Percentiles rank a stretch among this genome's conserved stretches.
phyloP scores from a whole-genome alignment of 2,329 filamentous ascomycete genomes.

The Neofusicoccum laricinum region DNA sequence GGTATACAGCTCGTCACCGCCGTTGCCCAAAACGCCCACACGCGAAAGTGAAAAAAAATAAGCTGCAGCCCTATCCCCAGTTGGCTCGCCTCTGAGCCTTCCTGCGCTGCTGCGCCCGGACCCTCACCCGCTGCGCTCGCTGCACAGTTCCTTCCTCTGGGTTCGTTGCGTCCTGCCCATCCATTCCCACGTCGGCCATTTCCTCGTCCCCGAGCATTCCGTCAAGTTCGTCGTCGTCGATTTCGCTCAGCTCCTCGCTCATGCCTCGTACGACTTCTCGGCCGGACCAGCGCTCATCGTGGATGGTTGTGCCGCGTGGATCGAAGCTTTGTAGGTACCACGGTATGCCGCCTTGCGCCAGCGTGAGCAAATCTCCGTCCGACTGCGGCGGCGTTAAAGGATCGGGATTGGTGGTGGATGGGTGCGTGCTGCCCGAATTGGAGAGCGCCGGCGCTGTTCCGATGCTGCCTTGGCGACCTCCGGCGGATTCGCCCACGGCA shows the following conservation, averaged over 20 bases:
- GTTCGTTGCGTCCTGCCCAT: slow-evolving; percentile 23
- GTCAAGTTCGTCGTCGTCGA: slow-evolving; percentile 86
- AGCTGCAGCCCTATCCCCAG: not conserved
- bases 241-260: slow-evolving; percentile 85
- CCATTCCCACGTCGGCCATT: slow-evolving; percentile 20
- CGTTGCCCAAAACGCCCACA: not conserved
- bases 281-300: slow-evolving; percentile 69
- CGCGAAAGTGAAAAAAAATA: not conserved
- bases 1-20: slow-evolving; percentile 17
- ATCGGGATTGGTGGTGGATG: slow-evolving; percentile 40
- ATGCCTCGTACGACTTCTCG: slow-evolving; percentile 68
- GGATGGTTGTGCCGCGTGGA: slow-evolving; percentile 73
- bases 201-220: slow-evolving; percentile 44
- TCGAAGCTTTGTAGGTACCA: slow-evolving; percentile 87
- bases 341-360: slow-evolving; percentile 66
- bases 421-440: slow-evolving; percentile 32
- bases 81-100: slow-evolving; percentile 24
- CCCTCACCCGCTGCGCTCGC: slow-evolving; percentile 23
- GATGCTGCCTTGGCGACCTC: slow-evolving; percentile 24
- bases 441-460: slow-evolving; percentile 22
- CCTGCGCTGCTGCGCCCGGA: slow-evolving; percentile 28
- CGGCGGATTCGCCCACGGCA: slow-evolving; percentile 20
- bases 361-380: slow-evolving; percentile 48
- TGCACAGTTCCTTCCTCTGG: slow-evolving; percentile 20
- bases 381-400: slow-evolving; percentile 67